Evolutionary conservation across 176 grass and related monocot species (phyloP).

Genomic region (Triticum turgidum): DNA sequence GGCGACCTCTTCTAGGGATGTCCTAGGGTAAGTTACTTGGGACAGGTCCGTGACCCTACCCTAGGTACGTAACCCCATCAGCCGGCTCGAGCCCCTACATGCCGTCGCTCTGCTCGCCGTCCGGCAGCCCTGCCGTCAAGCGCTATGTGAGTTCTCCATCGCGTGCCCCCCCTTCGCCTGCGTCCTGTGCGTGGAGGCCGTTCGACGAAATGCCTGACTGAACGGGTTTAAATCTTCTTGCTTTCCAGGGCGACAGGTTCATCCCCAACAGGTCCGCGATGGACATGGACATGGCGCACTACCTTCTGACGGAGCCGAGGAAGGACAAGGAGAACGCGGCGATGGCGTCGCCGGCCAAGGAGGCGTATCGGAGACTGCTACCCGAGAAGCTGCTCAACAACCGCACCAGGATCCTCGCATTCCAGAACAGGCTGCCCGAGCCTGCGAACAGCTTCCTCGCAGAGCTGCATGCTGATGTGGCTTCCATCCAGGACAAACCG

Average conservation of each 20-base stretch:
- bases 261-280: conserved; percentile 49
- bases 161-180: background rate
- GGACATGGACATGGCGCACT: conserved; percentile 62
- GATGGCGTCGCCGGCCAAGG: background rate
- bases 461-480: background rate
- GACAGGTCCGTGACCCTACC: no score
- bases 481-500: background rate
- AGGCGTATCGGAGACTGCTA: background rate
- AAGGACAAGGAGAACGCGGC: conserved; percentile 44
- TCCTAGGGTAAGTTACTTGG: no score
- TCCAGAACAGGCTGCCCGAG: background rate
- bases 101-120: background rate
- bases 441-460: background rate
- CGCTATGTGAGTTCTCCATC: background rate
- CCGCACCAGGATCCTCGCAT: background rate
- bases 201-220: background rate
- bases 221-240: background rate
- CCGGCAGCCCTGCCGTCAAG: background rate
- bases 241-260: conserved; percentile 56
- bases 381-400: background rate
- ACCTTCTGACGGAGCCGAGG: conserved; percentile 60
- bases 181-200: background rate
- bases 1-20: no score
- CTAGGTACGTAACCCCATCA: no score
- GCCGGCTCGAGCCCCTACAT: background rate